These are phyloP conservation scores for Thamnidium elegans DNA, from an alignment of 192 early-diverging fungal genomes.

Conservation along the genomic window DNA sequence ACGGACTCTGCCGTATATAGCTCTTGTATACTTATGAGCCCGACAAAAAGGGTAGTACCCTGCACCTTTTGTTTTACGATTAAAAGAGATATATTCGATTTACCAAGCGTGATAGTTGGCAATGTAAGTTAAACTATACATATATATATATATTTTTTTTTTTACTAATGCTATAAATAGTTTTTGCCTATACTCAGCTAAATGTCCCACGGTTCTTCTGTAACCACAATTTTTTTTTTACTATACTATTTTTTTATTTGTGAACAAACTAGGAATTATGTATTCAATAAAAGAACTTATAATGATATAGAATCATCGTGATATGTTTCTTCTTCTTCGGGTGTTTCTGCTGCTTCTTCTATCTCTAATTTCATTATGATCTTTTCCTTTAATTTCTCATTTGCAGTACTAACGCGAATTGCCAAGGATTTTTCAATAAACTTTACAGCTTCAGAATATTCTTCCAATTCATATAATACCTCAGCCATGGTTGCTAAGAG, in stretches of 20 bases:
- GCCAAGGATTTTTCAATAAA: conserved; percentile 10
- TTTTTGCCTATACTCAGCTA: conserved; percentile 31
- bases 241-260: too few relatives aligned
- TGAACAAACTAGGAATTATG: too few relatives aligned
- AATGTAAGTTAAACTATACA: conserved; percentile 41
- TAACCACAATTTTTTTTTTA: too few relatives aligned
- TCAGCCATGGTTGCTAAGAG: conserved; percentile 31
- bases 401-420: background rate
- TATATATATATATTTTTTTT: background rate
- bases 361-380: background rate
- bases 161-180: conserved; percentile 4
- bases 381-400: background rate
- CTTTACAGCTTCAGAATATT: conserved; percentile 10
- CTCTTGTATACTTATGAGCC: conserved; percentile 78
- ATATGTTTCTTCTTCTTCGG: background rate
- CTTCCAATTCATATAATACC: conserved; percentile 18
- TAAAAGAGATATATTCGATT: conserved; percentile 95
- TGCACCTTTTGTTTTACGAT: conserved; percentile 96
- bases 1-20: conserved; percentile 86
- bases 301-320: too few relatives aligned
- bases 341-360: background rate
- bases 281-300: too few relatives aligned
- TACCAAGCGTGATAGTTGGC: conserved; percentile 81
- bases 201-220: background rate
- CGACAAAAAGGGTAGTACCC: conserved; percentile 66